These are phyloP conservation scores for Rostrohypoxylon terebratum DNA, from an alignment of 495 filamentous ascomycete genomes.

Conservation along the genomic window DNA sequence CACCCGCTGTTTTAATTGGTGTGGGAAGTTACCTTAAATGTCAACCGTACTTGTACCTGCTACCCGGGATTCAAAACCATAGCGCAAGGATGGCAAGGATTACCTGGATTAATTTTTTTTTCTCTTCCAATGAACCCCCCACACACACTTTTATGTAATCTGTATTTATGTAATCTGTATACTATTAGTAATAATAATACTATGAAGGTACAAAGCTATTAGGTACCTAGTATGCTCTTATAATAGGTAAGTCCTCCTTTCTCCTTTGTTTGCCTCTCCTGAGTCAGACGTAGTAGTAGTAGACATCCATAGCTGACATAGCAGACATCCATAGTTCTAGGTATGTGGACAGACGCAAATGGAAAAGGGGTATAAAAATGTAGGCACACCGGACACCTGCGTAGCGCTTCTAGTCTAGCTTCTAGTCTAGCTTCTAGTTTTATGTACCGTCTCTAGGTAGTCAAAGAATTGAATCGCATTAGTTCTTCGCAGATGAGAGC, in stretches of 20 bases:
- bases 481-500: not conserved
- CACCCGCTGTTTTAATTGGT: conserved; percentile 21
- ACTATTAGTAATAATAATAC: not conserved
- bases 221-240: not conserved
- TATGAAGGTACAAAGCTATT: not conserved
- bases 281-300: conserved; percentile 24
- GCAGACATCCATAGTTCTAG: not conserved
- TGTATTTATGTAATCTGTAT: not conserved
- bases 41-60: conserved; percentile 25
- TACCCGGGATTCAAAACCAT: conserved; percentile 24
- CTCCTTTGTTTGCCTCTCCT: conserved; percentile 35
- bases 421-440: not conserved
- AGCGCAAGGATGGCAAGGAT: not conserved
- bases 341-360: conserved; percentile 17
- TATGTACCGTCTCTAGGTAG: conserved; percentile 8
- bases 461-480: conserved; percentile 22
- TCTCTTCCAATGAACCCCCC: conserved; percentile 7
- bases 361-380: conserved; percentile 13
- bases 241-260: conserved; percentile 7
- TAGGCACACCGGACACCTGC: conserved; percentile 3
- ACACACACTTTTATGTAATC: conserved; percentile 14
- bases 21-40: conserved; percentile 5
- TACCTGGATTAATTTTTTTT: conserved; percentile 7
- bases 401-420: conserved; percentile 8
- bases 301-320: not conserved